Conservation (phyloP, 1,139 yeast genomes). For the Pichia sp. region DNA sequence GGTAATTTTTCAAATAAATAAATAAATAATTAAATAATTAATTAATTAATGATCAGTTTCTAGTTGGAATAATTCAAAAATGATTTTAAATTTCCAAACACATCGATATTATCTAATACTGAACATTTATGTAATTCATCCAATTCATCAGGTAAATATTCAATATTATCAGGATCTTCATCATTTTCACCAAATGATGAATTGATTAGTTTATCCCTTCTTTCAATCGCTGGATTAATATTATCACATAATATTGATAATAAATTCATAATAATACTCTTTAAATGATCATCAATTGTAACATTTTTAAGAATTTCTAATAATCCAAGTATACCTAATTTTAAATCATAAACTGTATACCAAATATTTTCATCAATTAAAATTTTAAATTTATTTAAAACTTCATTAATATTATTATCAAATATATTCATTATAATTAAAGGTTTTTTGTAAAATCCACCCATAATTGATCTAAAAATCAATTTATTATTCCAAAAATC, state of each 20-base stretch:
- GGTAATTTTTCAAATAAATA: too few species aligned
- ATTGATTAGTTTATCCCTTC: slow-evolving; percentile 14
- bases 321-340: slow-evolving; percentile 37
- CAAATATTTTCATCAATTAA: slow-evolving; percentile 10
- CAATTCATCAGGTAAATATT: slow-evolving; percentile 38
- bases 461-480: slow-evolving; percentile 8
- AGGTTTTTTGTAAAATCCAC: slow-evolving; percentile 10
- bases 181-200: slow-evolving; percentile 16
- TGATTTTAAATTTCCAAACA: slow-evolving; percentile 24
- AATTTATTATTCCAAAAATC: slow-evolving; percentile 13
- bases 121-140: slow-evolving; percentile 49
- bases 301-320: slow-evolving; percentile 6
- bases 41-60: too few species aligned
- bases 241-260: slow-evolving; percentile 6
- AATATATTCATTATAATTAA: slow-evolving; percentile 5
- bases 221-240: slow-evolving; percentile 13
- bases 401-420: slow-evolving; percentile 2
- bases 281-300: neutral
- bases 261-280: slow-evolving; percentile 1
- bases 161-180: slow-evolving; percentile 35
- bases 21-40: too few species aligned
- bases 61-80: too few species aligned
- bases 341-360: slow-evolving; percentile 44
- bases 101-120: slow-evolving; percentile 45
- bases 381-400: slow-evolving; percentile 8